phyloP scores from a whole-genome alignment of 2,329 filamentous ascomycete species.

The Ophiostoma fasciatum region DNA sequence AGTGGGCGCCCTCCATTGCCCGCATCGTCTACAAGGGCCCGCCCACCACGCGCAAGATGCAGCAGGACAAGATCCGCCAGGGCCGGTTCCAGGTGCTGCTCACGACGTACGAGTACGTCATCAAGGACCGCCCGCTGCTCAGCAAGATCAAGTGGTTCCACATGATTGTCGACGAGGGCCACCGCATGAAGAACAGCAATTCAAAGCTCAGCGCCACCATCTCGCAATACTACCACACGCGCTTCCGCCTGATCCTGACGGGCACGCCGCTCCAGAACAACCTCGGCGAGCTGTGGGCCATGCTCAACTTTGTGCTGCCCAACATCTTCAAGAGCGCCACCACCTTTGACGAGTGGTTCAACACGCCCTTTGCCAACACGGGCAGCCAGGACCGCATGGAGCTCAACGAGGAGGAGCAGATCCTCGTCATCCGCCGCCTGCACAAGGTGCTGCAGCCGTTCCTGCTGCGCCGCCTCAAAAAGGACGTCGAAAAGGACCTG shows the following conservation, averaged over 20 bases:
- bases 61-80: slow-evolving; percentile 87
- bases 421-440: slow-evolving; percentile 92
- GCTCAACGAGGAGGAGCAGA: slow-evolving; percentile 96
- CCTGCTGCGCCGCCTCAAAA: slow-evolving; percentile 95
- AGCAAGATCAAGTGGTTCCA: slow-evolving; percentile 99
- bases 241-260: slow-evolving; percentile 91
- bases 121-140: slow-evolving; percentile 89
- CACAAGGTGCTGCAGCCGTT: slow-evolving; percentile 97
- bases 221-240: slow-evolving; percentile 85
- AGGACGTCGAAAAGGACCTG: slow-evolving; percentile 97
- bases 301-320: slow-evolving; percentile 95
- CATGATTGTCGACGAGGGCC: slow-evolving; percentile 99
- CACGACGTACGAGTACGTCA: slow-evolving; percentile 98
- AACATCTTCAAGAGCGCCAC: slow-evolving; percentile 99
- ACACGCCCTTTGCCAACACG: slow-evolving; percentile 96
- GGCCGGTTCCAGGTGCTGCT: slow-evolving; percentile 92
- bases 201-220: slow-evolving; percentile 94
- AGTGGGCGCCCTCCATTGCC: slow-evolving; percentile 81
- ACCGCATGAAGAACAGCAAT: slow-evolving; percentile 97
- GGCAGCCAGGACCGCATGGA: slow-evolving; percentile 98
- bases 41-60: slow-evolving; percentile 71
- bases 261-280: slow-evolving; percentile 98
- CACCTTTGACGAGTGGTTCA: slow-evolving; percentile 99
- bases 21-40: slow-evolving; percentile 96
- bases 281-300: slow-evolving; percentile 85